phyloP scores from a whole-genome alignment of 2,329 filamentous ascomycete genomes.

The Torrubiella hemipterigena region DNA sequence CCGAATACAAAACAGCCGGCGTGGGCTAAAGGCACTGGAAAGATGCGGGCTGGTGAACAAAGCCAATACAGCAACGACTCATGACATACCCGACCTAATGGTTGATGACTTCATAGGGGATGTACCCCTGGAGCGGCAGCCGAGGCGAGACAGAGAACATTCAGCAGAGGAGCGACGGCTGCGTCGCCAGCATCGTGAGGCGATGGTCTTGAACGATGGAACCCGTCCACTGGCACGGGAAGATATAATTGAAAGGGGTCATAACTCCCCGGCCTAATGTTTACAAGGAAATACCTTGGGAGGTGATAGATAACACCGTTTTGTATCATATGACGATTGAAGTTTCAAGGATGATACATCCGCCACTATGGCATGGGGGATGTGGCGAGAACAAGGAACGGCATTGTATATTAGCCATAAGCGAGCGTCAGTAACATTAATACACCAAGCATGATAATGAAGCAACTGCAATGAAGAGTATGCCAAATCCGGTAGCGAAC shows the following conservation, averaged over 20 bases:
- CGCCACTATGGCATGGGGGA: too few relatives aligned
- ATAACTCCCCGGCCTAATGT: slow-evolving; percentile 25
- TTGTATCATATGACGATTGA: too few relatives aligned
- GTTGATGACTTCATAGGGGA: slow-evolving; percentile 15
- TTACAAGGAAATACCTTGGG: too few relatives aligned
- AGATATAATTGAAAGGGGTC: slow-evolving; percentile 65
- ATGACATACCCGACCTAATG: slow-evolving; percentile 18
- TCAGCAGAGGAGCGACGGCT: slow-evolving; percentile 58
- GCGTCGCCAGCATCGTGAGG: slow-evolving; percentile 67
- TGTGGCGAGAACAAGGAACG: too few relatives aligned
- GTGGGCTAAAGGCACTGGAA: slow-evolving; percentile 39
- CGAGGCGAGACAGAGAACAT: slow-evolving; percentile 32
- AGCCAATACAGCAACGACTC: slow-evolving; percentile 15
- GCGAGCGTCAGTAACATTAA: too few relatives aligned
- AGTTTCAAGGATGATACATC: too few relatives aligned
- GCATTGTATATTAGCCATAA: too few relatives aligned
- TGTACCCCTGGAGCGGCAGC: slow-evolving; percentile 13
- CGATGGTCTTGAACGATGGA: slow-evolving; percentile 86
- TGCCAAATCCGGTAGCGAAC: too few relatives aligned
- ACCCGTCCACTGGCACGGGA: slow-evolving; percentile 58
- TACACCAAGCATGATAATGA: too few relatives aligned
- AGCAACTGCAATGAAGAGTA: too few relatives aligned
- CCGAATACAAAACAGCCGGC: slow-evolving; percentile 32
- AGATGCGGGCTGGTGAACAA: slow-evolving; percentile 34
- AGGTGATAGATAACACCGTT: too few relatives aligned